Base-by-base conservation (phyloP, 371 early-diverging fungal species). In the Batrachochytrium dendrobatidis region DNA sequence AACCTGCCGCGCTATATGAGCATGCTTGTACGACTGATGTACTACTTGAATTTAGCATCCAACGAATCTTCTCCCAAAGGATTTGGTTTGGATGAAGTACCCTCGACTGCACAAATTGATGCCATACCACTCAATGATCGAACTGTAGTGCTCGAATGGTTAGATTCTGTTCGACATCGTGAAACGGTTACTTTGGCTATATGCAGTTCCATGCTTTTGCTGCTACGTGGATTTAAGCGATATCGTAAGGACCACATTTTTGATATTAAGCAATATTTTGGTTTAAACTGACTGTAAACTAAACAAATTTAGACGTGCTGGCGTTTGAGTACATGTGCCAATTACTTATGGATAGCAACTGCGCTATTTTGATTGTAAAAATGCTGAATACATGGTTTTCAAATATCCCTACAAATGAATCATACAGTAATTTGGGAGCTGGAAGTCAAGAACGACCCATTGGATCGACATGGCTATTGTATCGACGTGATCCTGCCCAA, bases 241-340 rank as follows among this genome's bases (percentile, higher is more conserved):
- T 82, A 83, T 28, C 87, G 86, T 84, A 80, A 55, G 71, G 25
- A 2, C 20, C 15, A 25, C 53, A 17, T 7, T 7, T 18, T 25
- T 29, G 18, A 20, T 51, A 43, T 55, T 57, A 53, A 59, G 34
- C 24, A 28, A 39, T 50, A 45, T 0, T 3, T 18, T 53, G 52
- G 34, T 8, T 26, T 18, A 45, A 34, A n/a, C 24, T 29, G 31
- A 18, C 35, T 7, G 51, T 54, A 55, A 46, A 32, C 30, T 20
- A 18, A 10, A 31, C 17, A 32, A 15, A 5, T 34, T 0, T 28
- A 84, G 86, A 92, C 64, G 76, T 81, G 2, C 61, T 88, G 26
- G 86, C 84, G 58, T 88, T 84, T 68, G 89, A 91, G 64, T 86
- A 89, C 67, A 61, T 89, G 1, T 83, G 83, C 5, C 88, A 87